A percentile compares a stretch with the other conserved stretches of the same genome.
Evolutionary conservation across 306 rosid genomes (phyloP).

Genomic region (Pterocarpus macrocarpus): DNA sequence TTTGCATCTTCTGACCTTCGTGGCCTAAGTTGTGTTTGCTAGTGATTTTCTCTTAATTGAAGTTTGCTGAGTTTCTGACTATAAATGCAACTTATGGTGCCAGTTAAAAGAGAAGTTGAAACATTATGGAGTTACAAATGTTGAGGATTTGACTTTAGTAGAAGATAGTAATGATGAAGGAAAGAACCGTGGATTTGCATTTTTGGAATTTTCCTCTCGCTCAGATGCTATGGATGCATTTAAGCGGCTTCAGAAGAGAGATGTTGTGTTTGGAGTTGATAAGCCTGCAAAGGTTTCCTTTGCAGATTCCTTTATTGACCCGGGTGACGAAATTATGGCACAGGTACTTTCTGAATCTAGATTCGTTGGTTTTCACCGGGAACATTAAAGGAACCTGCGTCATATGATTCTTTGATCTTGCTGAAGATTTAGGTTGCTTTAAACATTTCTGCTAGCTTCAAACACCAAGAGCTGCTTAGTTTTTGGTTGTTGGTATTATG

Average conservation of each 20-base stretch:
- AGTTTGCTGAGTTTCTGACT: slow-evolving; percentile 52
- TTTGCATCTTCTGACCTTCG: slow-evolving; percentile 31
- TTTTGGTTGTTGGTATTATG: slow-evolving; percentile 14
- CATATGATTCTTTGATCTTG: slow-evolving; percentile 28
- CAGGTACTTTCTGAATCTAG: slow-evolving; percentile 72
- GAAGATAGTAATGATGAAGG: slow-evolving; percentile 92
- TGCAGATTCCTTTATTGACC: slow-evolving; percentile 97
- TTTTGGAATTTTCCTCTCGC: slow-evolving; percentile 92
- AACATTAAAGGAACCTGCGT: slow-evolving; percentile 7
- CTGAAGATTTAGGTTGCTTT: slow-evolving; percentile 24
- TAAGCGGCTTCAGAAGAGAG: slow-evolving; percentile 93
- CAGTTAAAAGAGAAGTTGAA: slow-evolving; percentile 95
- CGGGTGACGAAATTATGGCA: slow-evolving; percentile 97
- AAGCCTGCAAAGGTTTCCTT: slow-evolving; percentile 98
- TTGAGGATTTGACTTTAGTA: slow-evolving; percentile 91
- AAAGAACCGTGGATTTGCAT: slow-evolving; percentile 94
- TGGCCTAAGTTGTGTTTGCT: slow-evolving; percentile 30
- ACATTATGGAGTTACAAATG: slow-evolving; percentile 91
- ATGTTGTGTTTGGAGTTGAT: slow-evolving; percentile 94
- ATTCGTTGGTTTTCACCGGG: slow-evolving; percentile 36
- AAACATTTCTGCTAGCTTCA: slow-evolving; percentile 16
- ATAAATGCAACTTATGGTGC: slow-evolving; percentile 50
- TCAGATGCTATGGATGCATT: slow-evolving; percentile 99
- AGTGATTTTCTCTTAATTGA: slow-evolving; percentile 38
- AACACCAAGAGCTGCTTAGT: background rate